phyloP scores from a whole-genome alignment of 768 basidiomycete species.

The Mycena pura region DNA sequence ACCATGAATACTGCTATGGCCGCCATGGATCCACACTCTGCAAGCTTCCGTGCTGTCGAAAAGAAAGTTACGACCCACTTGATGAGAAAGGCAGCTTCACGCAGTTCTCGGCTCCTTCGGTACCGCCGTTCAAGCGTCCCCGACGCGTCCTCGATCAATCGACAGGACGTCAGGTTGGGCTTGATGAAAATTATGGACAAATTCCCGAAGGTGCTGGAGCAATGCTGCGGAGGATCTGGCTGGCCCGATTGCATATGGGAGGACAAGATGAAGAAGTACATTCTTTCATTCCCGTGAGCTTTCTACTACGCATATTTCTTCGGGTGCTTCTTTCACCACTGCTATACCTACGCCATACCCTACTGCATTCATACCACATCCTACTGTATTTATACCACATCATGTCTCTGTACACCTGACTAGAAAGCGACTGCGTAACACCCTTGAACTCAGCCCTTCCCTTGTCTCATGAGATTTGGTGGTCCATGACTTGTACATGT shows the following conservation, averaged over 20 bases:
- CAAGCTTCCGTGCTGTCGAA: slow-evolving; percentile 38
- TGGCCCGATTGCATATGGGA: slow-evolving; percentile 68
- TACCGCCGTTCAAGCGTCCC: slow-evolving; percentile 8
- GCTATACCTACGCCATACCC: background rate
- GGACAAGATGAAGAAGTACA: slow-evolving; percentile 61
- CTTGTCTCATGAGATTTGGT: too few relatives aligned
- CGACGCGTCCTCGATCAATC: slow-evolving; percentile 8
- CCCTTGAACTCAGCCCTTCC: too few relatives aligned
- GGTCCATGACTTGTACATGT: too few relatives aligned
- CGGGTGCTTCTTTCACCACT: background rate
- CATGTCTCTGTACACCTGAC: background rate
- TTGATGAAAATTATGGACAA: slow-evolving; percentile 41
- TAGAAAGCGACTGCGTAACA: background rate
- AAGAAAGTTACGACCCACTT: background rate
- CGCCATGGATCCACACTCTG: slow-evolving; percentile 45
- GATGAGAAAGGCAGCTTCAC: background rate
- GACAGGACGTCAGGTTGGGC: slow-evolving; percentile 8
- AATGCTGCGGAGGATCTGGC: slow-evolving; percentile 54
- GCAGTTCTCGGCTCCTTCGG: slow-evolving; percentile 5
- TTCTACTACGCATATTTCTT: background rate
- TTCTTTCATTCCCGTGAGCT: slow-evolving; percentile 65
- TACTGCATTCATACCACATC: slow-evolving; percentile 11
- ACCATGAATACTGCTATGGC: slow-evolving; percentile 29
- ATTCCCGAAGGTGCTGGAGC: slow-evolving; percentile 38
- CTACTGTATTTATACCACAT: slow-evolving; percentile 13